Evolutionary conservation across 768 basidiomycete genomes (phyloP).

Genomic region (Naganishia kalamii): DNA sequence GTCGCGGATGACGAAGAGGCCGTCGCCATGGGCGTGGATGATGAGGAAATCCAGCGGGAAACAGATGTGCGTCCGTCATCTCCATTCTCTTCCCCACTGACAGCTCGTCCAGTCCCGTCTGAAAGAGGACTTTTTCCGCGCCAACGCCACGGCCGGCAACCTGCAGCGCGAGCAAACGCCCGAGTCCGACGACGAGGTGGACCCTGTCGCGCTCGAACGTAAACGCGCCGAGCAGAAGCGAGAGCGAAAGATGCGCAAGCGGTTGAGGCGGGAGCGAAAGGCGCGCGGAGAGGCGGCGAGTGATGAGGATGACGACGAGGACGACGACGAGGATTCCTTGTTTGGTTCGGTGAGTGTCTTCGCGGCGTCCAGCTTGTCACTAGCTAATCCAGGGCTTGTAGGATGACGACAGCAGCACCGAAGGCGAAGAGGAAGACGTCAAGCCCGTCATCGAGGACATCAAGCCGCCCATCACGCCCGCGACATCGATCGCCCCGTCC

Average conservation of each 20-base stretch:
- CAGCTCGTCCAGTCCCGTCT: not conserved
- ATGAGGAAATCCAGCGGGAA: conserved; percentile 14
- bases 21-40: conserved; percentile 12
- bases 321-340: conserved; percentile 5
- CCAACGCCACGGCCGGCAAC: conserved; percentile 20
- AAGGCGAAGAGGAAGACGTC: conserved; percentile 17
- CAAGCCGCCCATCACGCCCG: not conserved
- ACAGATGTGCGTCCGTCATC: not conserved
- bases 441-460: conserved; percentile 13
- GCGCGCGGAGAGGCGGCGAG: not conserved
- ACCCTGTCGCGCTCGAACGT: not conserved
- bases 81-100: not conserved
- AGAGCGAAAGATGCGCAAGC: conserved; percentile 6
- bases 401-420: not conserved
- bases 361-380: not conserved
- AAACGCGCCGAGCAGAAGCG: not conserved
- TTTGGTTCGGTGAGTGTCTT: conserved; percentile 1
- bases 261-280: conserved; percentile 10
- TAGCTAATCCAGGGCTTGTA: not conserved
- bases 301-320: conserved; percentile 13
- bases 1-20: conserved; percentile 19
- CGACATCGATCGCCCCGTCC: not conserved
- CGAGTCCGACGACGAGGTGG: conserved; percentile 17
- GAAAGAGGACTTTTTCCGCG: conserved; percentile 12
- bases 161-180: conserved; percentile 16